A percentile compares a stretch with the other conserved stretches of the same genome.
phyloP scores from a whole-genome alignment of 2,329 filamentous ascomycete genomes.

The Fusarium acutatum region DNA sequence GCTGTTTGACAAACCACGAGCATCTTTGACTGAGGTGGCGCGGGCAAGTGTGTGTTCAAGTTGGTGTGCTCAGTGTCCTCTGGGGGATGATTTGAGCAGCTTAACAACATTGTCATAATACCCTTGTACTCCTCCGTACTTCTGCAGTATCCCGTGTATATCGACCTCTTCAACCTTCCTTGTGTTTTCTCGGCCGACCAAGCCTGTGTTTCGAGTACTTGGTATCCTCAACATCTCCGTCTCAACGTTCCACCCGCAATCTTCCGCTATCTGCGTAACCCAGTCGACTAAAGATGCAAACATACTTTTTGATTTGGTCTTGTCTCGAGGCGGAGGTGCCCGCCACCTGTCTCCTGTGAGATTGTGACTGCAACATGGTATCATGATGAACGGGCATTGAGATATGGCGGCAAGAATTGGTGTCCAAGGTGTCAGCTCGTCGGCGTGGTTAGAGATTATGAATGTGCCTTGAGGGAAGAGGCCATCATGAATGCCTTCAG shows the following conservation, averaged over 20 bases:
- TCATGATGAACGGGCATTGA: slow-evolving; percentile 84
- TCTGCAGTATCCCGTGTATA: slow-evolving; percentile 54
- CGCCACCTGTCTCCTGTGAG: slow-evolving; percentile 80
- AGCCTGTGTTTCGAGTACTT: slow-evolving; percentile 84
- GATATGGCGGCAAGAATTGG: slow-evolving; percentile 84
- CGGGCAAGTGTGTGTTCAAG: neutral
- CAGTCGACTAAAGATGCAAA: slow-evolving; percentile 87
- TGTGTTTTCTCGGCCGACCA: slow-evolving; percentile 71
- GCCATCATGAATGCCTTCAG: slow-evolving; percentile 61
- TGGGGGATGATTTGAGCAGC: slow-evolving; percentile 60
- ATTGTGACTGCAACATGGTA: slow-evolving; percentile 94
- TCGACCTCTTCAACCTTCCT: slow-evolving; percentile 46
- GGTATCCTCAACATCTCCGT: slow-evolving; percentile 90
- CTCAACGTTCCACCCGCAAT: slow-evolving; percentile 80
- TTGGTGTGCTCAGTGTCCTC: slow-evolving; percentile 30
- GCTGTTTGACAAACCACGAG: neutral
- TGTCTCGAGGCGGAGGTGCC: slow-evolving; percentile 64
- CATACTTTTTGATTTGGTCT: slow-evolving; percentile 67
- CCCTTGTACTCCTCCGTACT: slow-evolving; percentile 64
- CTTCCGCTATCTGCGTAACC: slow-evolving; percentile 72
- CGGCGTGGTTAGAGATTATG: slow-evolving; percentile 96
- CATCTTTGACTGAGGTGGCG: neutral
- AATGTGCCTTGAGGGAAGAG: slow-evolving; percentile 80
- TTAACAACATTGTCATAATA: slow-evolving; percentile 68
- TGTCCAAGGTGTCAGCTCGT: slow-evolving; percentile 96